Evolutionary conservation across 2,329 filamentous ascomycete genomes (phyloP).

Genomic region (Fusarium subtropicale): DNA sequence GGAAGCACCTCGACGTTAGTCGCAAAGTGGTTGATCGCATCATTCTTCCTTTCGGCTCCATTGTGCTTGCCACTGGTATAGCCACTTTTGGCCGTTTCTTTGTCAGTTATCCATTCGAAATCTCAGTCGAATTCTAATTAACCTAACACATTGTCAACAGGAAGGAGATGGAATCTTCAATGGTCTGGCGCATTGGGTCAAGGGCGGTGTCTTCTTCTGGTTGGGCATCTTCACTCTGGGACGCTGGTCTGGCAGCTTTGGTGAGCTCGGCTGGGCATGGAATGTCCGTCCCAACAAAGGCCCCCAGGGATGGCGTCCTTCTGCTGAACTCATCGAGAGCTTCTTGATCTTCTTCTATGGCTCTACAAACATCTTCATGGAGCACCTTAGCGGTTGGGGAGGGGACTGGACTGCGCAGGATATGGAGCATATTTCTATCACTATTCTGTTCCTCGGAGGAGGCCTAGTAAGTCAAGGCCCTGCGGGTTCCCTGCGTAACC

Average conservation of each 20-base stretch:
- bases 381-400: slow-evolving; percentile 83
- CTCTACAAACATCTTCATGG: slow-evolving; percentile 88
- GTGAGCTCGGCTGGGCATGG: slow-evolving; percentile 95
- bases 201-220: slow-evolving; percentile 95
- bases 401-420: slow-evolving; percentile 80
- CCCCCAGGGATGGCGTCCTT: slow-evolving; percentile 75
- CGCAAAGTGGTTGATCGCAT: slow-evolving; percentile 80
- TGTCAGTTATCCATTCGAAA: slow-evolving; percentile 63
- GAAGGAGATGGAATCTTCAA: slow-evolving; percentile 78
- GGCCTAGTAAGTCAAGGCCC: slow-evolving; percentile 72
- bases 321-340: slow-evolving; percentile 90
- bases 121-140: neutral
- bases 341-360: slow-evolving; percentile 92
- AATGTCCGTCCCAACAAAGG: slow-evolving; percentile 76
- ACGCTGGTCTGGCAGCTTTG: slow-evolving; percentile 90
- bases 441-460: slow-evolving; percentile 92
- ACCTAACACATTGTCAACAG: slow-evolving; percentile 54
- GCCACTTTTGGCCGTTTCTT: slow-evolving; percentile 86
- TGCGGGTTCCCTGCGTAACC: neutral
- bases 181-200: slow-evolving; percentile 92
- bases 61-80: slow-evolving; percentile 77
- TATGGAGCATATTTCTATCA: slow-evolving; percentile 92
- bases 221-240: slow-evolving; percentile 88
- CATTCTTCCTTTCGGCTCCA: slow-evolving; percentile 81
- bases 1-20: slow-evolving; percentile 67